Conservation (phyloP, 345 rosid genomes). For the Citrus hindsii region DNA sequence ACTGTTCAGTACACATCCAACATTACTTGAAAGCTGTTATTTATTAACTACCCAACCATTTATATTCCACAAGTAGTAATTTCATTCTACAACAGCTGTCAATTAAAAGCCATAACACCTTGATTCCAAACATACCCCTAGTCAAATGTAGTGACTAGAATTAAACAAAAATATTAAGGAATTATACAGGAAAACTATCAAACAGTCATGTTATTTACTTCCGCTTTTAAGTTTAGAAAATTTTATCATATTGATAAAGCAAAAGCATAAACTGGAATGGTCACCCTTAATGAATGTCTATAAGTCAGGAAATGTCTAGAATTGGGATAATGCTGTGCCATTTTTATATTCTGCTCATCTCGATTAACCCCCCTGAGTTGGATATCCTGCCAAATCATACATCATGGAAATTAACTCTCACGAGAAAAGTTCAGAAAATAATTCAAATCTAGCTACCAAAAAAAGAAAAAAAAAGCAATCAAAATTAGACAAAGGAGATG, state of each 20-base stretch:
- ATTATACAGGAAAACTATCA: neutral
- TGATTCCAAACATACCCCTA: neutral
- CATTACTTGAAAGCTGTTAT: no score
- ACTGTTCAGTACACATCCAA: neutral
- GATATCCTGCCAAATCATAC: constrained; percentile 62
- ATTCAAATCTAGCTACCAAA: neutral
- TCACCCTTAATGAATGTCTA: constrained; percentile 88
- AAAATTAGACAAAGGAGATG: neutral
- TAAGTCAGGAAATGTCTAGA: constrained; percentile 85
- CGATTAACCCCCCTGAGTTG: constrained; percentile 97
- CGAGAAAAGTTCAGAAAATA: neutral
- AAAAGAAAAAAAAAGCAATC: neutral
- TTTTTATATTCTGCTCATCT: constrained; percentile 83
- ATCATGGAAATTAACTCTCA: constrained; percentile 1
- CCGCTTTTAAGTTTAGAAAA: neutral
- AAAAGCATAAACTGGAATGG: neutral
- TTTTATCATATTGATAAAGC: neutral
- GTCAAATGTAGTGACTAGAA: neutral
- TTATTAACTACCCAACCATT: neutral
- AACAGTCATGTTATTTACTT: neutral
- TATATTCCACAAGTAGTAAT: no score
- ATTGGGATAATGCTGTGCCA: constrained; percentile 77
- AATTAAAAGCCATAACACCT: no score
- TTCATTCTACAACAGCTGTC: no score
- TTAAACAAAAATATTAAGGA: neutral